Evolutionary conservation across 257 asterid genomes (phyloP).

Genomic region (Solanum megistacrolobum): DNA sequence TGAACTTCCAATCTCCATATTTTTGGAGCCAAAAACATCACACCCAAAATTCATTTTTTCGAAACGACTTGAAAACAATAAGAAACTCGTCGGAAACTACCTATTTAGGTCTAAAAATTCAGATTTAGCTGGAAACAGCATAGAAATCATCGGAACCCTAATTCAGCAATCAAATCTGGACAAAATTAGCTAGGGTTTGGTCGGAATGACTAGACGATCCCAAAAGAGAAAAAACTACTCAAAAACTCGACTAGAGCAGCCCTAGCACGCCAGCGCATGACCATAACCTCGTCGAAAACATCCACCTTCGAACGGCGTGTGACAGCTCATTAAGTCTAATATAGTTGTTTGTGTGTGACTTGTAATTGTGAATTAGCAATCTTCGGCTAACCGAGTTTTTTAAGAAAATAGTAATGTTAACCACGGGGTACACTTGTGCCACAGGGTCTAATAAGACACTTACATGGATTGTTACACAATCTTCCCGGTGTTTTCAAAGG

Average conservation of each 20-base stretch:
- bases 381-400: not conserved
- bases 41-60: not conserved
- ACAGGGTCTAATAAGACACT: not conserved
- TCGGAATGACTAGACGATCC: not conserved
- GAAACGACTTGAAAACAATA: not conserved
- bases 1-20: not conserved
- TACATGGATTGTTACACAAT: not conserved
- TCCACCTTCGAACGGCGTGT: not conserved
- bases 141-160: not conserved
- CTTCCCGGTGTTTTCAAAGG: not conserved
- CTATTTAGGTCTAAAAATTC: not conserved
- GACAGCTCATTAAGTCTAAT: not conserved
- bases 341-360: not conserved
- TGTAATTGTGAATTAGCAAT: not conserved
- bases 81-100: not conserved
- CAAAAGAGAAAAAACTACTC: not conserved
- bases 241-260: not conserved
- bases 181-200: not conserved
- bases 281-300: not conserved
- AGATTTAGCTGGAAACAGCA: not conserved
- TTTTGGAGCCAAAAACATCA: not conserved
- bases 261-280: not conserved
- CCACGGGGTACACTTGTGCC: not conserved
- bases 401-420: not conserved
- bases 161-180: not conserved